These are phyloP conservation scores for Hibiscus syriacus DNA, from an alignment of 345 rosid genomes.

Conservation along the genomic window DNA sequence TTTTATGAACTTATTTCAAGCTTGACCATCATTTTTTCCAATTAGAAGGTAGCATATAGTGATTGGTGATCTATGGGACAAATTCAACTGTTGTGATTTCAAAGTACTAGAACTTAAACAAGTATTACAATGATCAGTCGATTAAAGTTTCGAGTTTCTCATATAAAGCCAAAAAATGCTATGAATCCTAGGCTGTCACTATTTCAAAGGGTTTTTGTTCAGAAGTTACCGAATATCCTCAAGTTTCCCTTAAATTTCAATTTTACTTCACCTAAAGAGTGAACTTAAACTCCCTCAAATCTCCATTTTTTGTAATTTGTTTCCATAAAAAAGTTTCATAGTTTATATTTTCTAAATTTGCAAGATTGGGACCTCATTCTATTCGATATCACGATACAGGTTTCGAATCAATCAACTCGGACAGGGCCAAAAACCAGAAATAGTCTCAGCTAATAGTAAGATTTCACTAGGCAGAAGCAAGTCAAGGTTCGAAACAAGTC, in stretches of 20 bases:
- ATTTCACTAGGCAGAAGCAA: too few species aligned
- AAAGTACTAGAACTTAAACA: not conserved
- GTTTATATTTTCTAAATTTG: not conserved
- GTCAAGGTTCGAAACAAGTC: too few species aligned
- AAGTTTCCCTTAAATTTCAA: not conserved
- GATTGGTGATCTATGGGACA: not conserved
- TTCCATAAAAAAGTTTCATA: not conserved
- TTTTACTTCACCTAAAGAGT: not conserved
- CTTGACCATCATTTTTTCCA: not conserved
- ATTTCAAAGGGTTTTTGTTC: not conserved
- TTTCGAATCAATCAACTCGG: not conserved
- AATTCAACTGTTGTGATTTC: not conserved
- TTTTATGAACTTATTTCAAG: not conserved
- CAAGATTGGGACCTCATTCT: not conserved
- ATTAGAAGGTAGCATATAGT: not conserved
- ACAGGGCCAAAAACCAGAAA: too few species aligned
- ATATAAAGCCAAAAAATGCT: not conserved
- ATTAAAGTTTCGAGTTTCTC: conserved; percentile 2
- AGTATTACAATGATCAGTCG: not conserved
- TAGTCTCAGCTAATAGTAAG: too few species aligned
- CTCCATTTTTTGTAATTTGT: not conserved
- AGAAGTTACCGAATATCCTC: not conserved
- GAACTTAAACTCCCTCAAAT: not conserved
- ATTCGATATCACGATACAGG: not conserved
- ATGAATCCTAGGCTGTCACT: not conserved